phyloP scores from a whole-genome alignment of 805 yeast species.

The Teunomyces stri region DNA sequence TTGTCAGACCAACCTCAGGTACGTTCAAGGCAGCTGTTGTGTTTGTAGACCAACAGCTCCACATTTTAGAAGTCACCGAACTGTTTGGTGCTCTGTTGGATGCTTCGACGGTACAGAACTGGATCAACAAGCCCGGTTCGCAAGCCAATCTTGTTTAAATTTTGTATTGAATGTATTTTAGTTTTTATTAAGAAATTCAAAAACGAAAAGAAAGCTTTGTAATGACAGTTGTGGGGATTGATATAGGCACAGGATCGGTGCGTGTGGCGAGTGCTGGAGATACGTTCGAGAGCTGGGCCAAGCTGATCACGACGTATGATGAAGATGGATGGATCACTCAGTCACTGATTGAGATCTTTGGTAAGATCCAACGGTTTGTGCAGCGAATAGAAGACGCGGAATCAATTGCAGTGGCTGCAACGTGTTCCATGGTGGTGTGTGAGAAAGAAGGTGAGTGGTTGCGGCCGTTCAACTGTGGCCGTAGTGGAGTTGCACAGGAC shows the following conservation, averaged over 20 bases:
- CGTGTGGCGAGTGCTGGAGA: slow-evolving; percentile 31
- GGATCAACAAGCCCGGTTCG: slow-evolving; percentile 57
- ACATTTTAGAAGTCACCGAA: slow-evolving; percentile 60
- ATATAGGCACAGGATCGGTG: slow-evolving; percentile 52
- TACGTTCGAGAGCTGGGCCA: slow-evolving; percentile 13
- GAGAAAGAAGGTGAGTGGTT: slow-evolving; percentile 13
- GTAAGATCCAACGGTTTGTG: slow-evolving; percentile 25
- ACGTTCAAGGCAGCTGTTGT: slow-evolving; percentile 89
- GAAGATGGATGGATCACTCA: slow-evolving; percentile 33
- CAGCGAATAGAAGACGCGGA: slow-evolving; percentile 9
- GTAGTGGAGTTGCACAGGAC: slow-evolving; percentile 10
- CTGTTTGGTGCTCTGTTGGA: slow-evolving; percentile 55
- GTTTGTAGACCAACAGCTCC: slow-evolving; percentile 57
- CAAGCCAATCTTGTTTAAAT: slow-evolving; percentile 23
- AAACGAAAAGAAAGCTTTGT: neutral
- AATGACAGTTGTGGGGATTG: slow-evolving; percentile 37
- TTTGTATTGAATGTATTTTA: neutral
- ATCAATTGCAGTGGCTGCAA: slow-evolving; percentile 46
- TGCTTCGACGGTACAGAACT: slow-evolving; percentile 50
- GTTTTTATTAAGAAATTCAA: neutral
- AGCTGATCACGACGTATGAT: slow-evolving; percentile 16
- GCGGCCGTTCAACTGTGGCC: slow-evolving; percentile 10
- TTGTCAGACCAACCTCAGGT: slow-evolving; percentile 74
- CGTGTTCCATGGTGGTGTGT: slow-evolving; percentile 57
- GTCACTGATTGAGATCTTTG: slow-evolving; percentile 38